These are phyloP conservation scores for Geotrichum cucujoidarum DNA, from an alignment of 1,139 yeast genomes.

Conservation along the genomic window DNA sequence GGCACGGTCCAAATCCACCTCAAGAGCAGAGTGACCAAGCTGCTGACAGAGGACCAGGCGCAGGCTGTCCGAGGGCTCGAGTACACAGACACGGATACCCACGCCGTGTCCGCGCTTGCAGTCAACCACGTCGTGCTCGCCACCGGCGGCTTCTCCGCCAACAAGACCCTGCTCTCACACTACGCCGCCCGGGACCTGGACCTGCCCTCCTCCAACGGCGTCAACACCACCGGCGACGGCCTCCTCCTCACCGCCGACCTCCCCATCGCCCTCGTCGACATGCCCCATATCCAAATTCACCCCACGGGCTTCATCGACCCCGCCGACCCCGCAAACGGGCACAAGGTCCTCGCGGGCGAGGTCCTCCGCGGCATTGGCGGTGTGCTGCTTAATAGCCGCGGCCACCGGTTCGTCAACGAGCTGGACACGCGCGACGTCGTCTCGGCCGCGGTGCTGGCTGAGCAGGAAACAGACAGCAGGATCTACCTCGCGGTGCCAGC, in stretches of 20 bases:
- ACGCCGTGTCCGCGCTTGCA: conserved; percentile 28
- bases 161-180: conserved; percentile 47
- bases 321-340: conserved; percentile 47
- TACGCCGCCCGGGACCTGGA: conserved; percentile 59
- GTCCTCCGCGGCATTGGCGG: conserved; percentile 78
- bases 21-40: conserved; percentile 19
- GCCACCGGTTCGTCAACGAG: conserved; percentile 68
- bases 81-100: conserved; percentile 40
- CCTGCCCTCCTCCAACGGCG: conserved; percentile 70
- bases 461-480: background rate
- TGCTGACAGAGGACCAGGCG: conserved; percentile 24
- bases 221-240: conserved; percentile 75
- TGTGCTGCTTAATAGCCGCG: conserved; percentile 52
- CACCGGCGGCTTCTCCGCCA: conserved; percentile 74
- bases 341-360: conserved; percentile 72
- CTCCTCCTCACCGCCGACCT: conserved; percentile 53
- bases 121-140: conserved; percentile 63
- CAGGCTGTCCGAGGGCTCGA: conserved; percentile 47
- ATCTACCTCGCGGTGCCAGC: conserved; percentile 29
- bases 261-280: conserved; percentile 61
- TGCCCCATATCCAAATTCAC: conserved; percentile 76
- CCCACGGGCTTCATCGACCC: conserved; percentile 78
- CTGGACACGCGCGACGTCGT: conserved; percentile 67
- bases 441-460: conserved; percentile 53
- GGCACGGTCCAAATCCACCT: conserved; percentile 25